Base-by-base conservation (phyloP, 2,329 filamentous ascomycete genomes). In the Juglanconis sp. region DNA sequence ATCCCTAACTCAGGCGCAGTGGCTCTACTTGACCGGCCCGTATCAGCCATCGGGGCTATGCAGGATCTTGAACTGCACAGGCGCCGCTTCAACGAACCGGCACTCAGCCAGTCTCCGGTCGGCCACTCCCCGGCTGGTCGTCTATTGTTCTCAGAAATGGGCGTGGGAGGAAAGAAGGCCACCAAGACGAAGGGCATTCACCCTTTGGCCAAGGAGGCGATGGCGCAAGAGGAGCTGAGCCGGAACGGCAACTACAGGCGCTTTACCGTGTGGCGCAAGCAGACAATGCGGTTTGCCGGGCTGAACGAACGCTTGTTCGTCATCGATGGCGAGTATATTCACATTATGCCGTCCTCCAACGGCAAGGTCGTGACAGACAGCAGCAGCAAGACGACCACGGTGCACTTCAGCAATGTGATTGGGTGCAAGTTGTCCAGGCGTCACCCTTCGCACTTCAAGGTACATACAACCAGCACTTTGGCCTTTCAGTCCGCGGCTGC, bases 251-350 rank as follows among this genome's bases (percentile, higher is more conserved):
- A 81, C 67, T 89, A 90, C 76, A 88, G 90, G 69, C 89, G 88
- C 67, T 95, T 92, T 74, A 87, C 85, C 11, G 91, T 96, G 15
- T 90, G 89, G 78, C 86, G 91, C 64, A 91, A 92, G 73, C 90
- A 93, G 73, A 87, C 89, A 8, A 91, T 95, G 83, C 87, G 89
- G 31, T 89, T 95, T 67, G 87, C 90, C 47, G 87, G 86, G 4
- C 84, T 89, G 68, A 90, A 90, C 62, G 89, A 92, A 67, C 85
- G 90, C 60, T 84, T 91, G 9, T 78, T 95, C 47, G 87, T 89
- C 51, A 91, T 96, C 65, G 91, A 94, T 67, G 90, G 90, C 62
- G 91, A 96, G 71, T 95, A 93, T 72, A 86, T 96, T 63, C 90
- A 94, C 73, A 92, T 96, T 67, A 88, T 92, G 82, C 90, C 91